A percentile compares a stretch with the other conserved stretches of the same genome.
Conservation (phyloP, 192 early-diverging fungal genomes). For the Gamsiella multidivaricata region DNA sequence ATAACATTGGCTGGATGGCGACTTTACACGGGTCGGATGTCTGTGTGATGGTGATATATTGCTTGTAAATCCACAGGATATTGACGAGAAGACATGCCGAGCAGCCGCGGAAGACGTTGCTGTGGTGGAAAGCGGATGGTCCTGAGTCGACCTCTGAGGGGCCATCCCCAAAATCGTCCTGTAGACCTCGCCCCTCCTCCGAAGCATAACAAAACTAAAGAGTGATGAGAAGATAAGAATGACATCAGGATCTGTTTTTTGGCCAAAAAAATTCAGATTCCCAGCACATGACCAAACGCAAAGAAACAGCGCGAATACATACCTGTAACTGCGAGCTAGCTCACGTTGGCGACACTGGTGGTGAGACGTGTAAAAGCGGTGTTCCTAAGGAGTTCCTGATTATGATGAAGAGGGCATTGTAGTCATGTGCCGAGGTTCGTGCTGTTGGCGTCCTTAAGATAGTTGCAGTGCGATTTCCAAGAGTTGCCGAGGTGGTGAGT, state of each 20-base stretch:
- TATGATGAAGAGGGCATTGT: slow-evolving; percentile 4
- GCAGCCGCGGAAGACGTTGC: background rate
- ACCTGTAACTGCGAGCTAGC: slow-evolving; percentile 1
- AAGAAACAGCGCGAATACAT: background rate
- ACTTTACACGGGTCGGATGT: background rate
- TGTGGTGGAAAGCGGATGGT: slow-evolving; percentile 1
- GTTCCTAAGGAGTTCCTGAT: background rate
- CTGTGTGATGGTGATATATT: background rate
- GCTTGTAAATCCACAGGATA: background rate
- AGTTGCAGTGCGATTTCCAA: too few relatives aligned
- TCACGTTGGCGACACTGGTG: background rate
- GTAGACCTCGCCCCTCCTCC: slow-evolving; percentile 49
- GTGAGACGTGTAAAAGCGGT: background rate
- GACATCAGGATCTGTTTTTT: background rate
- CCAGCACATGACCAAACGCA: background rate
- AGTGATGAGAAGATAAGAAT: background rate
- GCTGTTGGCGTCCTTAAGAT: background rate
- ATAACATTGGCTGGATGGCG: background rate
- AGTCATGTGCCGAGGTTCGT: background rate
- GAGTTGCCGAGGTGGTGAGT: too few relatives aligned
- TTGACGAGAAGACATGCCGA: background rate
- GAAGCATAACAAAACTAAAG: slow-evolving; percentile 31
- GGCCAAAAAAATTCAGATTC: too few relatives aligned
- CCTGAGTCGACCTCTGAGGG: slow-evolving; percentile 13
- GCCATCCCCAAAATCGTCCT: slow-evolving; percentile 22